Percentiles rank a stretch among this genome's conserved stretches.
phyloP scores from a whole-genome alignment of 306 rosid genomes.

The Quercus agrifolia region DNA sequence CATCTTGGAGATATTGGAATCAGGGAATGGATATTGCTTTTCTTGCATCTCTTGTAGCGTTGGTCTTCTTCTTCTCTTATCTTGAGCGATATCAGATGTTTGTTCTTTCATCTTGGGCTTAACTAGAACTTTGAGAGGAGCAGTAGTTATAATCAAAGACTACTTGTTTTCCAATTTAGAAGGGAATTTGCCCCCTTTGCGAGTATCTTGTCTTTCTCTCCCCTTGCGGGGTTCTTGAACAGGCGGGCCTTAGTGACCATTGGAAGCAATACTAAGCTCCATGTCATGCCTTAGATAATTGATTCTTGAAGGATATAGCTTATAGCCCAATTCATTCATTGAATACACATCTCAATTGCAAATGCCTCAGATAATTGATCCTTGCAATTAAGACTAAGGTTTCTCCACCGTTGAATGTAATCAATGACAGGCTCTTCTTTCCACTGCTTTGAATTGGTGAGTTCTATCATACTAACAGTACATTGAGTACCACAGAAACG shows the following conservation, averaged over 20 bases:
- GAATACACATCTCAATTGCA: not conserved
- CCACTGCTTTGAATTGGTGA: not conserved
- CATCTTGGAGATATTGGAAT: not conserved
- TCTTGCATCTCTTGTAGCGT: not conserved
- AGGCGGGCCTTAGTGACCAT: no score
- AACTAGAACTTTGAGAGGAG: not conserved
- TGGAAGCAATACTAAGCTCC: not conserved
- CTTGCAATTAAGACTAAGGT: not conserved
- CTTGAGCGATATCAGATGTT: rapidly evolving
- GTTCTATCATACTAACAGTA: not conserved
- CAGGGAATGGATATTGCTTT: not conserved
- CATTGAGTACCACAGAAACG: not conserved
- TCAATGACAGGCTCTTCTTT: not conserved
- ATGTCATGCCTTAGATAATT: not conserved
- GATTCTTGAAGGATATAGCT: not conserved
- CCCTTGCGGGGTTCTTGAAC: no score
- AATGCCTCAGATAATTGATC: not conserved
- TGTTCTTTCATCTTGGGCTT: not conserved
- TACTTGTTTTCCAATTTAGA: not conserved
- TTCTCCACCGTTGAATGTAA: not conserved
- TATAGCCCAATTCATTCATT: not conserved
- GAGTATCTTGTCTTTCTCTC: no score
- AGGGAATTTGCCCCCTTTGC: no score
- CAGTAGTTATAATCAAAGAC: not conserved
- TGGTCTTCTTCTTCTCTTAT: not conserved